Evolutionary conservation across 2,329 filamentous ascomycete genomes (phyloP), one percentile per base, ranked within the genome.

Genomic region (Talaromyces albobiverticillius): DNA sequence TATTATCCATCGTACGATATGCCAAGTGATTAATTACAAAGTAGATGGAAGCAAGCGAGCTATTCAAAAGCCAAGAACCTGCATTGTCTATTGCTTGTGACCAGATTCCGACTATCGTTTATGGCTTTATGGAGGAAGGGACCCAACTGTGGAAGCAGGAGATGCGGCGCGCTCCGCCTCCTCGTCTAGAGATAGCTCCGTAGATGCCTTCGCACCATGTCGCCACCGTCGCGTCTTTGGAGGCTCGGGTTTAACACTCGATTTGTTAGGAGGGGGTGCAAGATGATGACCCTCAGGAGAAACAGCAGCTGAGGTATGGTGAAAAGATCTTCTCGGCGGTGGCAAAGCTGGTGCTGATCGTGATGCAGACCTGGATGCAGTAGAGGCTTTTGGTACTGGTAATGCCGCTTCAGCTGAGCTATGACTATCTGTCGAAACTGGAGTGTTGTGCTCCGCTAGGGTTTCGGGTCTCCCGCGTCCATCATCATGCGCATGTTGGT

Each of bases 161-260:
- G 49, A 51, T 14, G 49, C 29, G 22, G 49, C 20, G 13, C 26
- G 29, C 4, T 26, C 31, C 26, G 25, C 49, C 16, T 42, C 49
- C 25, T 50, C 53, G 13, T 31, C 47, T 14, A 29, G 26, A 26
- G 34, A 32, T 3, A 26, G 14, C 22, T 60, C 64, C 2, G 62
- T 46, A 2, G 64, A 62, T 46, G 61, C 47, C 53, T 67, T 60
- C 53, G 63, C 63, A 45, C 63, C 55, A 45, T 69, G 64, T 8
- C 71, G 70, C 63, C 64, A 74, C 18, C 75, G 72, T 25, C 74
- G 70, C 5, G 74, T 67, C 55, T 69, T 73, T 9, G 74, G 74
- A 1, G 71, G 71, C 40, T 69, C 67, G 0, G 71, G 71, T 48
- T 69, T 71, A n/a, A 41, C 16, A 36, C 34, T 51, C 26, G 32